These are phyloP conservation scores for Tagetes erecta DNA, from an alignment of 129 eudicot genomes.

Conservation along the genomic window DNA sequence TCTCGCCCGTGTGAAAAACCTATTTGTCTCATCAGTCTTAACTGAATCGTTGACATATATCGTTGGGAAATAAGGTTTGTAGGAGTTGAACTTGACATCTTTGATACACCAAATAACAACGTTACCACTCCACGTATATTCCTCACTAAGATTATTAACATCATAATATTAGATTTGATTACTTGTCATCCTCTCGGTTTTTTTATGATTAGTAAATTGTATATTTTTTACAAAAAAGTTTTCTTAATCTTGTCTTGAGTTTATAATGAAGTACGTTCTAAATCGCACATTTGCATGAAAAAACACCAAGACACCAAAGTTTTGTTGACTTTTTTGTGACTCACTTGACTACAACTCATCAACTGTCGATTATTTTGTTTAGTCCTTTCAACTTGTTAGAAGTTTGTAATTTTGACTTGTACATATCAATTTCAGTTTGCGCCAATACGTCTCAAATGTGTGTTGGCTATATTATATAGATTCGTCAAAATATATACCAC, in stretches of 20 bases:
- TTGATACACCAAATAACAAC: too few relatives aligned
- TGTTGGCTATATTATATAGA: background rate
- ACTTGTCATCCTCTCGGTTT: too few relatives aligned
- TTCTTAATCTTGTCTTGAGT: background rate
- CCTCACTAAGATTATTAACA: too few relatives aligned
- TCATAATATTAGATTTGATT: too few relatives aligned
- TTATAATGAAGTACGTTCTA: background rate
- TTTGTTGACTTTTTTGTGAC: background rate
- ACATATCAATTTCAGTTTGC: background rate
- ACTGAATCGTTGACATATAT: too few relatives aligned
- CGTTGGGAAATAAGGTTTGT: too few relatives aligned
- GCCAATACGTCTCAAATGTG: background rate
- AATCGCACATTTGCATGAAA: background rate
- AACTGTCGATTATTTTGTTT: background rate
- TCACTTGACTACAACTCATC: conserved; percentile 8
- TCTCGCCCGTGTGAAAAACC: too few relatives aligned
- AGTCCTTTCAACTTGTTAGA: background rate
- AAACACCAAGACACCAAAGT: background rate
- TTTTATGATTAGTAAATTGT: background rate
- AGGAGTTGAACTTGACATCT: too few relatives aligned
- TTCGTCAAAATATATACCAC: background rate
- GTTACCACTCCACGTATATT: too few relatives aligned
- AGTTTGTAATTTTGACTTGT: background rate
- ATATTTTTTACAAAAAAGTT: background rate
- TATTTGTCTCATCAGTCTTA: too few relatives aligned